These are phyloP conservation scores for Penicillium desertorum DNA, from an alignment of 495 filamentous ascomycete species.

Conservation along the genomic window DNA sequence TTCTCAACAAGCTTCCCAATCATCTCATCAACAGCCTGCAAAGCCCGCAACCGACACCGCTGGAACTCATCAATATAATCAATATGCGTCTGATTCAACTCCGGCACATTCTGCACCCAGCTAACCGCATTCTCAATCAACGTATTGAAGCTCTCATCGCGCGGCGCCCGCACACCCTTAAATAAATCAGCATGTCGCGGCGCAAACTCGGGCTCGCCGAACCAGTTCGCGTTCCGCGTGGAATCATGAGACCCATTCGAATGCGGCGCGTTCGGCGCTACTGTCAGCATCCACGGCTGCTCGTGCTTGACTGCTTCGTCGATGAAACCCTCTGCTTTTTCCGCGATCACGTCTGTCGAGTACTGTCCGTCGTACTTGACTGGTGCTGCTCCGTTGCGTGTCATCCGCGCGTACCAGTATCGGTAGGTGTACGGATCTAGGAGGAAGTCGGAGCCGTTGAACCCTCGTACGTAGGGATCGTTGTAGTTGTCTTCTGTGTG, in stretches of 20 bases:
- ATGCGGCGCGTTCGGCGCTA: conserved; percentile 66
- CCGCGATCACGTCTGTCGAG: conserved; percentile 57
- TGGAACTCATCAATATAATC: conserved; percentile 66
- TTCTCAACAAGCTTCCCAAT: conserved; percentile 53
- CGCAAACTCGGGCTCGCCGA: conserved; percentile 34
- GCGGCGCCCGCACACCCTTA: conserved; percentile 28
- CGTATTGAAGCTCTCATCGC: conserved; percentile 35
- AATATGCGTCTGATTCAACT: conserved; percentile 50
- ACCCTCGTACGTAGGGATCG: conserved; percentile 56
- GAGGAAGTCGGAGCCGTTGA: conserved; percentile 55
- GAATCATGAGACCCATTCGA: conserved; percentile 28
- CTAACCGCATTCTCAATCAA: conserved; percentile 50
- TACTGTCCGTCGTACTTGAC: conserved; percentile 54
- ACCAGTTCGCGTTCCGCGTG: conserved; percentile 19
- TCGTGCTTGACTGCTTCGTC: conserved; percentile 51
- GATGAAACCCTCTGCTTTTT: conserved; percentile 59
- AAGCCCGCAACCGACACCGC: conserved; percentile 55
- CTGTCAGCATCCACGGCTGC: conserved; percentile 62
- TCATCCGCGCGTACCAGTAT: conserved; percentile 60
- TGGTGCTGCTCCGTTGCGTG: conserved; percentile 55
- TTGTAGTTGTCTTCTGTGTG: conserved; percentile 58
- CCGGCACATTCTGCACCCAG: conserved; percentile 55
- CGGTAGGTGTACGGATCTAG: conserved; percentile 68
- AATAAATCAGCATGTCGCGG: conserved; percentile 33
- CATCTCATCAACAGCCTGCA: conserved; percentile 68